A percentile compares a stretch with the other conserved stretches of the same genome.
Evolutionary conservation across 2,329 filamentous ascomycete species (phyloP).

Genomic region (Penicillium nordicum): DNA sequence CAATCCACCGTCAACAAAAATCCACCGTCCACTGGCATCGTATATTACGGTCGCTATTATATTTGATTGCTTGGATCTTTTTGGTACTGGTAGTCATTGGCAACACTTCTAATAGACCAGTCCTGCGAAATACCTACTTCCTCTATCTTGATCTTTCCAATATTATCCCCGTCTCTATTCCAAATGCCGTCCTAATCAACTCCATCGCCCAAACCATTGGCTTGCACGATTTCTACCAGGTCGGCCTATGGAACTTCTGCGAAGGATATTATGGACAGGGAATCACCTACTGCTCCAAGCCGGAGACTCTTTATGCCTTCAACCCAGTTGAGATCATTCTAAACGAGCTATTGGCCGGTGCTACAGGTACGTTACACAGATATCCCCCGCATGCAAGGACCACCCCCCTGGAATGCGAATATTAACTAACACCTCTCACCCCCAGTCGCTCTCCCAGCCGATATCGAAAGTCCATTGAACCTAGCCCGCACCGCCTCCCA

Average conservation of each 20-base stretch:
- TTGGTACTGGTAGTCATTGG: conserved; percentile 77
- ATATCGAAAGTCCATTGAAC: conserved; percentile 69
- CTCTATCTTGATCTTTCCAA: conserved; percentile 78
- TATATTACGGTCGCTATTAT: conserved; percentile 63
- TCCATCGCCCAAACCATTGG: conserved; percentile 81
- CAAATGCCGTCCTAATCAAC: conserved; percentile 74
- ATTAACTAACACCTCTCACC: neutral
- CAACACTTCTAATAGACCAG: conserved; percentile 61
- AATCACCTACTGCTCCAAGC: conserved; percentile 70
- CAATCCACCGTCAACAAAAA: conserved; percentile 28
- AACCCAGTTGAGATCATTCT: conserved; percentile 81
- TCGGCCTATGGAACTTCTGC: conserved; percentile 89
- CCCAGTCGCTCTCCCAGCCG: conserved; percentile 68
- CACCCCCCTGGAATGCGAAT: neutral
- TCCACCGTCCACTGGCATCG: conserved; percentile 55
- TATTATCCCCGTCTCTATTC: conserved; percentile 70
- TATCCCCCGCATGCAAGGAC: neutral
- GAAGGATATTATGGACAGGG: conserved; percentile 71
- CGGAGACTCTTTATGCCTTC: conserved; percentile 77
- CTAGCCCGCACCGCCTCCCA: conserved; percentile 72
- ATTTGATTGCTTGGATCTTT: conserved; percentile 72
- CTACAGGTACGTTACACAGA: conserved; percentile 57
- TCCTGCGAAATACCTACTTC: conserved; percentile 73
- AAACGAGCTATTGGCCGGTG: conserved; percentile 74
- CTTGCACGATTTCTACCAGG: conserved; percentile 90